Evolutionary conservation across 2,329 filamentous ascomycete genomes (phyloP).

Genomic region (Pyrenophora seminiperda): DNA sequence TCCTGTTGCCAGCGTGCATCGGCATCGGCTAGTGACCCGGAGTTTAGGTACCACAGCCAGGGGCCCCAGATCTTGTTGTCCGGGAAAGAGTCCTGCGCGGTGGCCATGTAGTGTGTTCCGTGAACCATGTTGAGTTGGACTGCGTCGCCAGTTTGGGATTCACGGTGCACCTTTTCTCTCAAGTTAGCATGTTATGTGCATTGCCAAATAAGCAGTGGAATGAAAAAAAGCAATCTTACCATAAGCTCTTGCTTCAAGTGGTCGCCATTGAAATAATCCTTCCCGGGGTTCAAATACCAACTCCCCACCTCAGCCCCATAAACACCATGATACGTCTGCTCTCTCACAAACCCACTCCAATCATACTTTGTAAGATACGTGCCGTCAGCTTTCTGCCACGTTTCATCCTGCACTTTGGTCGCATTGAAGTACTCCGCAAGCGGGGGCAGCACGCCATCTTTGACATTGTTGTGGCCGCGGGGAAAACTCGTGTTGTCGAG

Average conservation of each 20-base stretch:
- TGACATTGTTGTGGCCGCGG: constrained; percentile 53
- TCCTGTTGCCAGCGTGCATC: constrained; percentile 49
- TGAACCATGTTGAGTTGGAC: constrained; percentile 62
- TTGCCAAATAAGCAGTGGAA: not conserved
- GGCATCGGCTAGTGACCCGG: constrained; percentile 55
- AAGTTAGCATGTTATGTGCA: not conserved
- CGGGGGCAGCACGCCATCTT: constrained; percentile 54
- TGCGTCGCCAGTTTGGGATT: constrained; percentile 56
- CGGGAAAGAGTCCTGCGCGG: constrained; percentile 39
- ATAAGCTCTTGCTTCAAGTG: constrained; percentile 60
- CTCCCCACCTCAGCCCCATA: constrained; percentile 57
- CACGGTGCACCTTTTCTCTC: constrained; percentile 51
- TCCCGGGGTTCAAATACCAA: constrained; percentile 58
- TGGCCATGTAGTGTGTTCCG: constrained; percentile 51
- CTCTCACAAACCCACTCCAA: constrained; percentile 49
- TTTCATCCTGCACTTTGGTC: constrained; percentile 61
- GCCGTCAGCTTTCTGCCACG: constrained; percentile 56
- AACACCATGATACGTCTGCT: constrained; percentile 56
- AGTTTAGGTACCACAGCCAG: constrained; percentile 53
- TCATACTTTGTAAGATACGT: constrained; percentile 61
- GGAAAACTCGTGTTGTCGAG: constrained; percentile 57
- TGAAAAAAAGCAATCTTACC: constrained; percentile 27
- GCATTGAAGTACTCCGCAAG: constrained; percentile 51
- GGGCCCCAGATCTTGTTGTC: constrained; percentile 48
- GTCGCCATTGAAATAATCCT: constrained; percentile 60